Percentiles rank a stretch among this genome's conserved stretches.
Evolutionary conservation across 257 asterid species (phyloP).

Genomic region (Paulownia fortunei): DNA sequence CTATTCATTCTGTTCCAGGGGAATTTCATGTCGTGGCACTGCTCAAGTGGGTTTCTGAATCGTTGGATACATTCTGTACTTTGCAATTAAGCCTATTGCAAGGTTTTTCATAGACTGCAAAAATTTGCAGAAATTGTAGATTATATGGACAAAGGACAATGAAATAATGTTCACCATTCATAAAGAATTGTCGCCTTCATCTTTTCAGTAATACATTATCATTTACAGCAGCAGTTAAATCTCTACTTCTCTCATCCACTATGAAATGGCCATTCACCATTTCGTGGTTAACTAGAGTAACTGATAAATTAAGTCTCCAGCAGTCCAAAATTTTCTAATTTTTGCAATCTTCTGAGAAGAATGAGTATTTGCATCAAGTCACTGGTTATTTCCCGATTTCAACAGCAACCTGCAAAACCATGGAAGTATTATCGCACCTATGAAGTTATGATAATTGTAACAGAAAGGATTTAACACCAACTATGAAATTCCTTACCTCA

Average conservation of each 20-base stretch:
- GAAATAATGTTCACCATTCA: background rate
- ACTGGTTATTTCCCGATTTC: background rate
- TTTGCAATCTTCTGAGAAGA: constrained; percentile 29
- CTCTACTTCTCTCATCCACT: constrained; percentile 17
- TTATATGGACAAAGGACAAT: background rate
- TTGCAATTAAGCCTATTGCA: no score
- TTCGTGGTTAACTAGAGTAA: constrained; percentile 2
- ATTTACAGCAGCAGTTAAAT: constrained; percentile 21
- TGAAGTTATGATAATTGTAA: background rate
- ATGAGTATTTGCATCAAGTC: constrained; percentile 25
- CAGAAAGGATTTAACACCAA: background rate
- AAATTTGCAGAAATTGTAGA: background rate
- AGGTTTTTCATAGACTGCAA: background rate
- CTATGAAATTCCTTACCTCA: constrained; percentile 5
- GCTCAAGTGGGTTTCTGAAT: no score
- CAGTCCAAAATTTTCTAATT: constrained; percentile 24
- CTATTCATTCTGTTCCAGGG: background rate
- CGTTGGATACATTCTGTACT: no score
- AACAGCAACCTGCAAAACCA: constrained; percentile 23
- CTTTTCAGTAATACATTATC: constrained; percentile 19
- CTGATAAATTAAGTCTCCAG: constrained; percentile 1
- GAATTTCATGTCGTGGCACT: background rate
- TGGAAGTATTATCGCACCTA: background rate
- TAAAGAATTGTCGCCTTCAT: constrained; percentile 19
- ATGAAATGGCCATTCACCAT: constrained; percentile 21